Percentiles rank a stretch among this genome's conserved stretches.
These are phyloP conservation scores for Sporothrix sp. DNA, from an alignment of 2,329 filamentous ascomycete species.

Conservation along the genomic window DNA sequence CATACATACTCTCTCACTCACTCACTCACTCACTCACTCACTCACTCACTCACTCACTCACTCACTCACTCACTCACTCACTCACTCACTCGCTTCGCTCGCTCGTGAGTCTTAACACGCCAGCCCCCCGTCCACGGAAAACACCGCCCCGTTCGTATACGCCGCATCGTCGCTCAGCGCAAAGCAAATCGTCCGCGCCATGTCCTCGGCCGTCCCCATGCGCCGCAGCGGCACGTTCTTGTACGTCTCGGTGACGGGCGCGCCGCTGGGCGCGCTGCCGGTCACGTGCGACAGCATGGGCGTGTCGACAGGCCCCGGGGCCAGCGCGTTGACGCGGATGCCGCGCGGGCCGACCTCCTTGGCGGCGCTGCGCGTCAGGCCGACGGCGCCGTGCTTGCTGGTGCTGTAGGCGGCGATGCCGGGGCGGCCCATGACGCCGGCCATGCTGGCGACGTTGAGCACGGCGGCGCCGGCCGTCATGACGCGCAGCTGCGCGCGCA, in stretches of 20 bases:
- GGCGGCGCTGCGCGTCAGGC: slow-evolving; percentile 27
- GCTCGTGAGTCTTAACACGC: background rate
- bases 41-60: too few species aligned
- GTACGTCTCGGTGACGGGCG: slow-evolving; percentile 2
- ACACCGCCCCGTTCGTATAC: background rate
- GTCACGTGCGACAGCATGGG: slow-evolving; percentile 1
- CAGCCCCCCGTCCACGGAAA: slow-evolving; percentile 1
- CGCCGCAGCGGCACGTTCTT: slow-evolving; percentile 2
- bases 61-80: too few species aligned
- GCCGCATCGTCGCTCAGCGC: slow-evolving; percentile 3
- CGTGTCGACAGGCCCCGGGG: slow-evolving; percentile 1
- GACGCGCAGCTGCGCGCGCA: slow-evolving; percentile 26
- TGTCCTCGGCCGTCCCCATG: background rate
- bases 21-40: too few species aligned
- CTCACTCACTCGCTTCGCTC: background rate
- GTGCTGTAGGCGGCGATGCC: slow-evolving; percentile 30
- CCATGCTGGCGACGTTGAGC: slow-evolving; percentile 13
- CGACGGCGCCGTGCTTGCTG: slow-evolving; percentile 29
- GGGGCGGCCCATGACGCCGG: slow-evolving; percentile 23
- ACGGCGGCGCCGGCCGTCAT: slow-evolving; percentile 24
- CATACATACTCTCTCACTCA: too few species aligned
- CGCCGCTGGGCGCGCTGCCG: background rate
- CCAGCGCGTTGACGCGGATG: slow-evolving; percentile 32
- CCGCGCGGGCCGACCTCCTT: slow-evolving; percentile 33
- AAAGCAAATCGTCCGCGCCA: slow-evolving; percentile 2